Evolutionary conservation across 176 grass and related monocot genomes (phyloP), one percentile per base, ranked within the genome.

Genomic region (Guadua angustifolia): DNA sequence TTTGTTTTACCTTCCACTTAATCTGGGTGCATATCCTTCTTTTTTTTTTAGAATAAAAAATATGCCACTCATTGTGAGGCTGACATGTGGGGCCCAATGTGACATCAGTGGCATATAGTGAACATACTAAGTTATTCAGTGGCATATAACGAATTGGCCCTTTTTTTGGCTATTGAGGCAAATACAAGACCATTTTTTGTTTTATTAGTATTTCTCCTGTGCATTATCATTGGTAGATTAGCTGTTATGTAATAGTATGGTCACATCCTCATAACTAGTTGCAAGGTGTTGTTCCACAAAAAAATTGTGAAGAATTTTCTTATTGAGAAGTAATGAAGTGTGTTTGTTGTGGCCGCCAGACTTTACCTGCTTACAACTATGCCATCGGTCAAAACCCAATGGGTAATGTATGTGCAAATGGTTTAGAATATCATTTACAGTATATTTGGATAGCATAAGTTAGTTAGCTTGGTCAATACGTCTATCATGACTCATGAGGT

Each of bases 401-500:
- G 26, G 36, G 60, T n/a, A 58, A 58, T 73, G 25, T 53, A 74
- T 81, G 85, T 11, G 53, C 8, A 18, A 46, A 57, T 45, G 62
- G 56, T 38, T 87, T 7, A 14, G 13, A 33, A 46, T 57, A 55
- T 36, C 9, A 45, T 80, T 46, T 75, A 45, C 39, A 22, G 4
- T 58, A 46, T 74, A 24, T 74, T 44, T 4, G 25, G 64, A 79
- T 59, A 33, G 59, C 47, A 35, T 1, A 0, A 74, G 59, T 74
- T 86, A 67, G 15, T 49, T n/a, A 81, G 49, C 13, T 69, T 0
- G 2, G 49, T 56, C 8, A 81, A 36, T 75, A 42, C 22, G 64
- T 44, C 70, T 73, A 29, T 61, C 19, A 44, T 25, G 56, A 66
- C 21, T 61, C 19, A 44, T 25, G 56, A 66, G 39, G n/a, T 38